phyloP scores from a whole-genome alignment of 441 rosid species.

The Isatis lusitanica region DNA sequence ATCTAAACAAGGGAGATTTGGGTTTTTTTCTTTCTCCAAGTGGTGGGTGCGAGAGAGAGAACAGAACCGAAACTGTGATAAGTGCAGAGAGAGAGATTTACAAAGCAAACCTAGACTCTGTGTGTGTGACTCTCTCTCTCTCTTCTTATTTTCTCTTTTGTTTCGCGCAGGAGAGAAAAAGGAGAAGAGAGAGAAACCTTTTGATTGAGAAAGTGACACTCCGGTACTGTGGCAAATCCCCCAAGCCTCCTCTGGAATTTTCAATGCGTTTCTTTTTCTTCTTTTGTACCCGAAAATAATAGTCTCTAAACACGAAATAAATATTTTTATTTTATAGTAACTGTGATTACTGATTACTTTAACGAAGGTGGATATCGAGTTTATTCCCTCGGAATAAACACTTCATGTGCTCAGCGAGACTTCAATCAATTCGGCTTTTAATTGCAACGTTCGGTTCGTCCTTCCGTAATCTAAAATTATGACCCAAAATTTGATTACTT shows the following conservation, averaged over 20 bases:
- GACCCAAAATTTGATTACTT: neutral
- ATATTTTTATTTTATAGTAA: neutral
- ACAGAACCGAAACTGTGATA: slow-evolving; percentile 1
- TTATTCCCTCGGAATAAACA: slow-evolving; percentile 13
- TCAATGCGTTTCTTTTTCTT: neutral
- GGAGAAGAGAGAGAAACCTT: slow-evolving; percentile 35
- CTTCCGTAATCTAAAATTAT: neutral
- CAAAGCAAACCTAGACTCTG: slow-evolving; percentile 32
- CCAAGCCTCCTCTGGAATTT: slow-evolving; percentile 2
- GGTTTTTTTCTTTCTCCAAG: slow-evolving; percentile 11
- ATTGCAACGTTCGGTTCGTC: neutral
- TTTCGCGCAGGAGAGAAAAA: slow-evolving; percentile 33
- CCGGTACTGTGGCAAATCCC: slow-evolving; percentile 12
- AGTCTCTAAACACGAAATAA: neutral
- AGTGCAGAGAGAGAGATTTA: slow-evolving; percentile 30
- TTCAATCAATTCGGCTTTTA: slow-evolving; percentile 1
- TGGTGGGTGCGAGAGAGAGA: slow-evolving; percentile 21
- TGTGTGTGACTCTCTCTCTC: neutral
- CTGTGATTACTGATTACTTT: slow-evolving; percentile 19
- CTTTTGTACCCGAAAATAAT: neutral
- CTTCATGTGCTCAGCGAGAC: neutral
- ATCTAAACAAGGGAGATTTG: slow-evolving; percentile 17
- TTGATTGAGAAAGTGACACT: slow-evolving; percentile 38
- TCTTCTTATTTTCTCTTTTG: slow-evolving; percentile 14
- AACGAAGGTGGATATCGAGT: slow-evolving; percentile 11